Base-by-base conservation (phyloP, 202 grass and related monocot genomes). In the Carex sylvatica region DNA sequence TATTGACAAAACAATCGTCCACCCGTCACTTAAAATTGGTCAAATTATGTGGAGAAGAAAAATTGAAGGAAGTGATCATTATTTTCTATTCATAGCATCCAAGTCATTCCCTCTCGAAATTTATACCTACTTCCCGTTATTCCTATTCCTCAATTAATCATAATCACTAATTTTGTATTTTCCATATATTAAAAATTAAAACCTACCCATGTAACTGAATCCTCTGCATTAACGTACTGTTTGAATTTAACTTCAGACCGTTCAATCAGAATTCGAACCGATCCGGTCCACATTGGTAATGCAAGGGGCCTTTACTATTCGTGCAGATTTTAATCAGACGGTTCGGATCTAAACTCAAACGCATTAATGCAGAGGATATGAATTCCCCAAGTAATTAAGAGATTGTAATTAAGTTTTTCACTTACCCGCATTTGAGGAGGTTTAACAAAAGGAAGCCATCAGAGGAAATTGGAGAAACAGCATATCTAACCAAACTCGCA, bases 401-500 rank as follows among this genome's bases (percentile, higher is more conserved):
- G 33, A 15, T 68, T 3, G 31, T 11, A 69, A 19, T 0, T n/a
- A n/a, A n/a, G n/a, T 35, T 79, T 62, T 13, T 13, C 26, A 79
- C 76, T 61, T 12, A 79, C 76, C 95, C 60, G 0, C 83, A 89
- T 78, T 91, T 98, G 76, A 98, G 83, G 9, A 91, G 35, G 0
- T 88, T 91, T 19, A 94, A 85, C 18, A 72, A 76, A 0, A 68
- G 79, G 28, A 88, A 65, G 6, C 82, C 88, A 56, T 87, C 72
- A n/a, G 90, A 79, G 74, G 87, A 81, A 2, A 86, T 6, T 0
- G 83, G n/a, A 65, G 86, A 47, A 82, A 84, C 38, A 0, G 85
- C 87, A 65, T 88, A 87, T 86, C 87, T 88, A 75, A 94, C 54
- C 72, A 97, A 80, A 54, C 84, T 92, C 5, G 88, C 88, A 10